These are phyloP conservation scores for Aspergillus campestris DNA, from an alignment of 495 filamentous ascomycete genomes.

Conservation along the genomic window DNA sequence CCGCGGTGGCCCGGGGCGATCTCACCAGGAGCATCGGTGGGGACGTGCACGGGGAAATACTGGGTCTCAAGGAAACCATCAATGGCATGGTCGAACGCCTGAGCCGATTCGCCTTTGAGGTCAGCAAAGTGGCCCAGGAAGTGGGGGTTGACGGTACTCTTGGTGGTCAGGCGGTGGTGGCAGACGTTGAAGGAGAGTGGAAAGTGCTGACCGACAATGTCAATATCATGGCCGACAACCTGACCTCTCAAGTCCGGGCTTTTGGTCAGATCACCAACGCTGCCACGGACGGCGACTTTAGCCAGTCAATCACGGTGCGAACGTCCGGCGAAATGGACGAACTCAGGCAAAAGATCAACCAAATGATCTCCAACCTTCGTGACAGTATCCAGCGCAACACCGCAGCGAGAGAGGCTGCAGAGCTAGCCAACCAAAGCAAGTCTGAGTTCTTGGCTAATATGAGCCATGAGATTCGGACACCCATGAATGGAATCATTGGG, in stretches of 20 bases:
- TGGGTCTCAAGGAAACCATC: conserved; percentile 92
- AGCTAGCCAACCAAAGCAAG: conserved; percentile 49
- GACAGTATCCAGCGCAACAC: too few species aligned
- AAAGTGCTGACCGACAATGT: conserved; percentile 95
- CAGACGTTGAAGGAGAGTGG: conserved; percentile 97
- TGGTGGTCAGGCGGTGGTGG: conserved; percentile 94
- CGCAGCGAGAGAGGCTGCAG: conserved; percentile 35
- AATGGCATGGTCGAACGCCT: conserved; percentile 99
- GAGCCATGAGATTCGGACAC: conserved; percentile 84
- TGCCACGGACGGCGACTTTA: conserved; percentile 88
- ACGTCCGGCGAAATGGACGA: conserved; percentile 92
- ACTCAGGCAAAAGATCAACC: conserved; percentile 96
- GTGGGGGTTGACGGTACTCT: conserved; percentile 95
- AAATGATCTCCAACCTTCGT: conserved; percentile 58
- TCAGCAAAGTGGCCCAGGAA: conserved; percentile 94
- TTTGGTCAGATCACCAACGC: conserved; percentile 99
- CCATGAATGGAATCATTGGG: conserved; percentile 62
- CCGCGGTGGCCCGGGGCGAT: conserved; percentile 92
- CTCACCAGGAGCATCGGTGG: conserved; percentile 95
- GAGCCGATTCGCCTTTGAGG: conserved; percentile 92
- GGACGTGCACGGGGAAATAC: conserved; percentile 92
- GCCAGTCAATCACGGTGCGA: conserved; percentile 91
- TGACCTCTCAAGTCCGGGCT: conserved; percentile 96
- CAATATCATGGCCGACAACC: conserved; percentile 97
- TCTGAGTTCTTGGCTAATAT: conserved; percentile 63